These are phyloP conservation scores for Vitis cinerea DNA, from an alignment of 164 flowering plant species.

Conservation along the genomic window DNA sequence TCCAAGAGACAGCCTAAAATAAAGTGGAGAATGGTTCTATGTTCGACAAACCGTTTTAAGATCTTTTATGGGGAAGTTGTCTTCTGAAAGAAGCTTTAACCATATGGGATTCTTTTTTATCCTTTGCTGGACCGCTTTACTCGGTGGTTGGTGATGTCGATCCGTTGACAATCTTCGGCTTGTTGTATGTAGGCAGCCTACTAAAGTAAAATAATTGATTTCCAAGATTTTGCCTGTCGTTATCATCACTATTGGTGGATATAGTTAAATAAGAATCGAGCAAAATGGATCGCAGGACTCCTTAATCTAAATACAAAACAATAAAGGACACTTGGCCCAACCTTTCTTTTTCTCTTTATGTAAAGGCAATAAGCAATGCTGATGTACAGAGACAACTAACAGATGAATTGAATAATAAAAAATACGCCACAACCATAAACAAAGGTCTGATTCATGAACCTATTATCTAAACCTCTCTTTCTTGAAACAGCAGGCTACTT, in stretches of 20 bases:
- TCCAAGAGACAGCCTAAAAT: background rate
- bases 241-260: background rate
- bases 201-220: slow-evolving; percentile 9
- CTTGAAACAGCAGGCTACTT: background rate
- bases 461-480: background rate
- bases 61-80: background rate
- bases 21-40: background rate
- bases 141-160: slow-evolving; percentile 22
- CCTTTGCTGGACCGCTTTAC: background rate
- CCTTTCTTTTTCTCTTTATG: too few relatives aligned
- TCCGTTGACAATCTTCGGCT: slow-evolving; percentile 17
- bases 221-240: slow-evolving; percentile 7
- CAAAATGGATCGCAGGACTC: too few relatives aligned
- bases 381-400: slow-evolving; percentile 8
- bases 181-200: slow-evolving; percentile 7
- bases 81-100: slow-evolving; percentile 6
- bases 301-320: too few relatives aligned
- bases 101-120: too few relatives aligned
- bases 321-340: background rate
- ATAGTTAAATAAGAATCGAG: background rate
- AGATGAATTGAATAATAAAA: background rate
- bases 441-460: background rate
- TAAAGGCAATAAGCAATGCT: background rate
- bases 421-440: slow-evolving; percentile 1
- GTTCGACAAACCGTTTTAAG: slow-evolving; percentile 1